Base-by-base conservation (phyloP, 768 basidiomycete species). In the Pleurotus djamor region DNA sequence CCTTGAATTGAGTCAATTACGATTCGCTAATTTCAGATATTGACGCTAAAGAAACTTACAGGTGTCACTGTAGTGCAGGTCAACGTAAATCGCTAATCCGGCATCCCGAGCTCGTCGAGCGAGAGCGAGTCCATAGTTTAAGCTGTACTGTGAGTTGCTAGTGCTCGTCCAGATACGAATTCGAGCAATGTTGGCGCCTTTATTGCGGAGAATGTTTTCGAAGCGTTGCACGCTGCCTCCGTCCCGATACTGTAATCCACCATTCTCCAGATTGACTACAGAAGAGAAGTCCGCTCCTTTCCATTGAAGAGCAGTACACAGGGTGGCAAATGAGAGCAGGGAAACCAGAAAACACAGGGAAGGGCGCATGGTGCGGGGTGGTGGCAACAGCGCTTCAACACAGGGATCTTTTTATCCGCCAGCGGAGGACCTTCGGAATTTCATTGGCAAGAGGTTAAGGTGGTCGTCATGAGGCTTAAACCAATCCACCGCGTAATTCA, bases 1-100 rank as follows among this genome's bases (percentile, higher is more conserved):
- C 86, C 84, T 85, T 52, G 48, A 17, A 13, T 51, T 32, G 37
- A 32, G 16, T 13, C 17, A 34, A 60, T 3, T 3, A 17, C 14
- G 12, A 43, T 14, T 21, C 33, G 7, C 10, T 33, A 4, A 43
- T 58, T 55, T 35, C 21, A 28, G 21, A 28, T 28, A 28, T 28
- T 28, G 21, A 28, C 21, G 34, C 36, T 16, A 8, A 10, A 12
- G 28, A 34, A 38, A 72, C 78, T 33, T 60, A 84, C 83, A 83
- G n/a, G 81, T 85, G 64, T 87, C 85, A 65, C 84, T 85, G 66
- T 80, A 86, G 63, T 88, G 85, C 48, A 87, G 67, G 63, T 88
- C 84, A 8, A 88, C 72, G 44, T 80, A 66, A 12, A 88, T 64
- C 9, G 73, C 72, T 82, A 87, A 78, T 9, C 84, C 84, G 9